phyloP scores from a whole-genome alignment of 73 alveolate genomes.

The Urostyla sp. region DNA sequence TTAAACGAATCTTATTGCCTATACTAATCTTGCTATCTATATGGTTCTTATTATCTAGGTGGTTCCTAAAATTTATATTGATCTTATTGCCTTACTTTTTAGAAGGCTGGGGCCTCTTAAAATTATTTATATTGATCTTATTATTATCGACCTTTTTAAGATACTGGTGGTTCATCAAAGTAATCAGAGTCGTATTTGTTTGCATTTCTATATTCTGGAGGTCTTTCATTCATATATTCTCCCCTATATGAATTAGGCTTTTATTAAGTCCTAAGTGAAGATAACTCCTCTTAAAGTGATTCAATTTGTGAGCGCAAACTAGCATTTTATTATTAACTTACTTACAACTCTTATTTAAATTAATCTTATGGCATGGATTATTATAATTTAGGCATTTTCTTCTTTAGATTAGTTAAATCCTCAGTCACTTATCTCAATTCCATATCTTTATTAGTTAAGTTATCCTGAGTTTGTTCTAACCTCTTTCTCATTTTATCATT shows the following conservation, averaged over 20 bases:
- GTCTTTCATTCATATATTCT: conserved; percentile 20
- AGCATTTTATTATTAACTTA: not conserved
- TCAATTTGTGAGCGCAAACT: conserved; percentile 5
- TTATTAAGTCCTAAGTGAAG: not conserved
- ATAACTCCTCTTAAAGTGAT: conserved; percentile 17
- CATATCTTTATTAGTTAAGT: conserved; percentile 39
- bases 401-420: conserved; percentile 32
- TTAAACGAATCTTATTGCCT: no score
- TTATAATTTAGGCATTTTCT: conserved; percentile 26
- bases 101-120: not conserved
- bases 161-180: not conserved
- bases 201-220: not conserved
- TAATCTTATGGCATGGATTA: not conserved
- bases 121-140: not conserved
- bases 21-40: not conserved
- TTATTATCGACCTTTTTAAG: not conserved
- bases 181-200: not conserved
- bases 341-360: not conserved
- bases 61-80: not conserved
- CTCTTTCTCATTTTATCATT: conserved; percentile 48
- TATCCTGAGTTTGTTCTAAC: conserved; percentile 29
- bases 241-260: not conserved
- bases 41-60: not conserved
- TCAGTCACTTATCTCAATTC: conserved; percentile 26
- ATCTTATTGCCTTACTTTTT: not conserved